phyloP scores from a whole-genome alignment of 768 basidiomycete genomes.

The Boletales sp. region DNA sequence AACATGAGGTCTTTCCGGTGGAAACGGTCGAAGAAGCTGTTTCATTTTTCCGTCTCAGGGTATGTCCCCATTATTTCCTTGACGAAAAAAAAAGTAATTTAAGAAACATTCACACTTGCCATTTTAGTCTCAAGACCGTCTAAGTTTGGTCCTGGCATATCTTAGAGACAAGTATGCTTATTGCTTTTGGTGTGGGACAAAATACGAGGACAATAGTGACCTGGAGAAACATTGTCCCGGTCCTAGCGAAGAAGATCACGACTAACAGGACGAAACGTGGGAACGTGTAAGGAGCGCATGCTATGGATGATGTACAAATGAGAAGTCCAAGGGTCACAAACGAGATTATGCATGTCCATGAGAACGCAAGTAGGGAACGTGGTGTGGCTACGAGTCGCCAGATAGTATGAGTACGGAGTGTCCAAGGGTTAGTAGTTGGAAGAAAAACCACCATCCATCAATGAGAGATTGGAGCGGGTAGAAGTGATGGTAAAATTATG shows the following conservation, averaged over 20 bases:
- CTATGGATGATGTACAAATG: constrained; percentile 29
- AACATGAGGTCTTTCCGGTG: constrained; percentile 39
- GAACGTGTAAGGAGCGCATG: constrained; percentile 15
- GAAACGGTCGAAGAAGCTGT: constrained; percentile 64
- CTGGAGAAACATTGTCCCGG: constrained; percentile 71
- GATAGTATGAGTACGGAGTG: neutral
- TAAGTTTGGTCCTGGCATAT: constrained; percentile 66
- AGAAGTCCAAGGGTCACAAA: constrained; percentile 20
- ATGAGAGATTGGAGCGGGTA: constrained; percentile 31
- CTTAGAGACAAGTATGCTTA: constrained; percentile 69
- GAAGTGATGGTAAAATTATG: constrained; percentile 56
- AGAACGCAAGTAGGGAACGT: constrained; percentile 14
- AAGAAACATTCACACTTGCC: no score
- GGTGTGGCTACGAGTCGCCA: neutral
- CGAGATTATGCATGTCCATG: constrained; percentile 20
- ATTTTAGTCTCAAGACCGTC: constrained; percentile 63
- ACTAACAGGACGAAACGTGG: constrained; percentile 39
- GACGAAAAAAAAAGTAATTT: neutral
- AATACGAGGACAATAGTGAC: constrained; percentile 60
- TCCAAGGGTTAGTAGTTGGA: neutral
- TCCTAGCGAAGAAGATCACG: constrained; percentile 71
- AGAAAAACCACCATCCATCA: constrained; percentile 8
- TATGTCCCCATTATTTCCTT: constrained; percentile 26
- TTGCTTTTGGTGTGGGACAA: constrained; percentile 87
- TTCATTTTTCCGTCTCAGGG: constrained; percentile 65